These are phyloP conservation scores for Skeletonema menzelii DNA, from an alignment of 108 stramenopile genomes.

Conservation along the genomic window DNA sequence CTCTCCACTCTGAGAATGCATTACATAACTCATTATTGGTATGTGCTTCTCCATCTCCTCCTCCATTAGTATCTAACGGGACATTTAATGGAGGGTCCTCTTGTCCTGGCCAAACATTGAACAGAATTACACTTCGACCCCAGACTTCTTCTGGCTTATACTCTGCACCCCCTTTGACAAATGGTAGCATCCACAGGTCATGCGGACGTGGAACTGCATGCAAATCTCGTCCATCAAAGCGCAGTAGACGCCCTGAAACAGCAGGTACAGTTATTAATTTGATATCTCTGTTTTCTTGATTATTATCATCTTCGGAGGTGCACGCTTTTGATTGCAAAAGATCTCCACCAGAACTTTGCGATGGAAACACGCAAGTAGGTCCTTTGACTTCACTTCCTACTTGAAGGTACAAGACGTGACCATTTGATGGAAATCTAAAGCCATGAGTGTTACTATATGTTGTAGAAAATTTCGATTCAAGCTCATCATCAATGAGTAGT, in stretches of 20 bases:
- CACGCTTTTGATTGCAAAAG: conserved; percentile 22
- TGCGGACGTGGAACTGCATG: conserved; percentile 79
- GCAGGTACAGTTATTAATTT: conserved; percentile 63
- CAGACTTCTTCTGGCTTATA: conserved; percentile 55
- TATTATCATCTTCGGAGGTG: background rate
- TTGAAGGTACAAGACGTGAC: conserved; percentile 76
- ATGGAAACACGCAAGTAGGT: conserved; percentile 71
- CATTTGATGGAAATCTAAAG: conserved; percentile 60
- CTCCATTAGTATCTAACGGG: conserved; percentile 27
- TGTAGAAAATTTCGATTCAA: conserved; percentile 28
- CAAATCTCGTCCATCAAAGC: conserved; percentile 67
- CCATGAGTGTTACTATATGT: conserved; percentile 23
- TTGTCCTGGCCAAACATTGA: conserved; percentile 70
- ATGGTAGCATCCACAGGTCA: conserved; percentile 72
- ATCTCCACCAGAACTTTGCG: conserved; percentile 58
- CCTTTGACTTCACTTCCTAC: conserved; percentile 64
- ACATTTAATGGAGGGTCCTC: conserved; percentile 64
- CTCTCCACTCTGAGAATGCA: conserved; percentile 25
- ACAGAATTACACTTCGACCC: conserved; percentile 76
- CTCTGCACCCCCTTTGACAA: conserved; percentile 51
- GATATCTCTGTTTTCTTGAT: conserved; percentile 24
- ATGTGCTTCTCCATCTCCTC: conserved; percentile 3
- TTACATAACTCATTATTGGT: conserved; percentile 18
- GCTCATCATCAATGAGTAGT: background rate
- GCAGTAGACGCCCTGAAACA: conserved; percentile 62